A percentile compares a stretch with the other conserved stretches of the same genome.
Conservation (phyloP, 495 filamentous ascomycete genomes). For the Xeromyces bisporus region DNA sequence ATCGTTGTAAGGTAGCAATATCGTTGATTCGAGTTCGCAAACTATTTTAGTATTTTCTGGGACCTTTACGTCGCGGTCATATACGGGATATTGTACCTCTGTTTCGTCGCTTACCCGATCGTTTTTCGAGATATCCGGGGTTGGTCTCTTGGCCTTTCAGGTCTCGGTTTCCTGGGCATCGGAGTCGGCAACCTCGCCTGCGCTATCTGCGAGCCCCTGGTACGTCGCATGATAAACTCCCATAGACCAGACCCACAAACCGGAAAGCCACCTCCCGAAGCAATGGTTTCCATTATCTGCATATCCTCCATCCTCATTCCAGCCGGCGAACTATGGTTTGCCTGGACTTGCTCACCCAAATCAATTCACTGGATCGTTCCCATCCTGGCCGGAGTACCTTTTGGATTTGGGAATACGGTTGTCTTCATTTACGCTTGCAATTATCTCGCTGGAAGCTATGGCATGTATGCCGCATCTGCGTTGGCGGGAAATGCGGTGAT, state of each 20-base stretch:
- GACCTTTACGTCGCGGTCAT: slow-evolving; percentile 52
- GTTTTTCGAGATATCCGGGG: slow-evolving; percentile 56
- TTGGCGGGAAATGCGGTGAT: slow-evolving; percentile 62
- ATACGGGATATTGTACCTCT: slow-evolving; percentile 64
- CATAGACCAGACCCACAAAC: slow-evolving; percentile 53
- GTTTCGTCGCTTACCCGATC: slow-evolving; percentile 69
- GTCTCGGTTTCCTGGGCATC: slow-evolving; percentile 62
- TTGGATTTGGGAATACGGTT: slow-evolving; percentile 58
- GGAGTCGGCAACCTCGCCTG: slow-evolving; percentile 52
- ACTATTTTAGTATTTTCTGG: slow-evolving; percentile 50
- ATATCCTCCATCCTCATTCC: slow-evolving; percentile 52
- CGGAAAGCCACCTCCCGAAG: slow-evolving; percentile 50
- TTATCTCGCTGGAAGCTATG: slow-evolving; percentile 64
- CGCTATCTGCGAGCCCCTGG: slow-evolving; percentile 51
- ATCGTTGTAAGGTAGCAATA: neutral
- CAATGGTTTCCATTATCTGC: slow-evolving; percentile 53
- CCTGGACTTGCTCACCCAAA: slow-evolving; percentile 59
- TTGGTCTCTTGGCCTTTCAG: slow-evolving; percentile 50
- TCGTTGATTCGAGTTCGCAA: neutral
- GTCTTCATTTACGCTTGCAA: slow-evolving; percentile 69
- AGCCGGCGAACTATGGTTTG: slow-evolving; percentile 59
- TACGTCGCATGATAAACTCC: slow-evolving; percentile 53
- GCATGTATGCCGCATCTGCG: slow-evolving; percentile 60
- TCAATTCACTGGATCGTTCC: slow-evolving; percentile 61
- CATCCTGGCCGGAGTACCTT: slow-evolving; percentile 61